Evolutionary conservation across 768 basidiomycete species (phyloP).

Genomic region (Rickenella mellea): DNA sequence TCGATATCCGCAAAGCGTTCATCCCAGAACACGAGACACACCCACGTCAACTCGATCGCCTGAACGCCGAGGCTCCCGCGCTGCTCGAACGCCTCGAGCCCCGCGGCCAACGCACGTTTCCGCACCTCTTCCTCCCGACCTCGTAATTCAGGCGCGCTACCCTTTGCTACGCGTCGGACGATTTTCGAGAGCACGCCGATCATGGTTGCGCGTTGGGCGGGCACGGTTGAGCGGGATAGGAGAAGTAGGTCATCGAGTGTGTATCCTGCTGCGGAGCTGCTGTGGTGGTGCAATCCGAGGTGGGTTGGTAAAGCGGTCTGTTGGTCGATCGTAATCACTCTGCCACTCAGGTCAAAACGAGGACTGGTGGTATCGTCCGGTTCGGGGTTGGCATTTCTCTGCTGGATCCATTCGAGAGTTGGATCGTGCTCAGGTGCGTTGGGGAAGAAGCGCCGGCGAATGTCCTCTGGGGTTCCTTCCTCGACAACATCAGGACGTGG

Average conservation of each 20-base stretch:
- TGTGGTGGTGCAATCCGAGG: conserved; percentile 87
- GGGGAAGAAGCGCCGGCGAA: conserved; percentile 79
- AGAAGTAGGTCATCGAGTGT: conserved; percentile 80
- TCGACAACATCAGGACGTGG: too few relatives aligned
- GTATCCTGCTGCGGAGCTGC: conserved; percentile 74
- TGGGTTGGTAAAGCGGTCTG: conserved; percentile 64
- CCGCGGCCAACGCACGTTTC: conserved; percentile 56
- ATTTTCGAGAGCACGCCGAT: conserved; percentile 61
- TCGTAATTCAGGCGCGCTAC: conserved; percentile 18
- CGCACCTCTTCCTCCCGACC: conserved; percentile 35
- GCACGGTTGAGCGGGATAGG: conserved; percentile 71
- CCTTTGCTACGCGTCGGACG: conserved; percentile 25
- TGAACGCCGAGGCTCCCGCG: conserved; percentile 56
- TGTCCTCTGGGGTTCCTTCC: conserved; percentile 76
- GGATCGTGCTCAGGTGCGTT: conserved; percentile 57
- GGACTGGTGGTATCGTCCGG: conserved; percentile 15
- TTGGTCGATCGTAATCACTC: conserved; percentile 46
- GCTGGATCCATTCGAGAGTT: conserved; percentile 74
- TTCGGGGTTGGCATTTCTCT: conserved; percentile 12
- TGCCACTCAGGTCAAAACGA: conserved; percentile 69
- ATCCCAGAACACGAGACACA: conserved; percentile 63
- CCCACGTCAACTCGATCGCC: conserved; percentile 69
- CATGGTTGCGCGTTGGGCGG: conserved; percentile 78
- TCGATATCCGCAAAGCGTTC: conserved; percentile 20
- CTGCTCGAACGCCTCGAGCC: conserved; percentile 55